Conservation (phyloP, 2,329 filamentous ascomycete genomes). For the Colletotrichum liriopes region DNA sequence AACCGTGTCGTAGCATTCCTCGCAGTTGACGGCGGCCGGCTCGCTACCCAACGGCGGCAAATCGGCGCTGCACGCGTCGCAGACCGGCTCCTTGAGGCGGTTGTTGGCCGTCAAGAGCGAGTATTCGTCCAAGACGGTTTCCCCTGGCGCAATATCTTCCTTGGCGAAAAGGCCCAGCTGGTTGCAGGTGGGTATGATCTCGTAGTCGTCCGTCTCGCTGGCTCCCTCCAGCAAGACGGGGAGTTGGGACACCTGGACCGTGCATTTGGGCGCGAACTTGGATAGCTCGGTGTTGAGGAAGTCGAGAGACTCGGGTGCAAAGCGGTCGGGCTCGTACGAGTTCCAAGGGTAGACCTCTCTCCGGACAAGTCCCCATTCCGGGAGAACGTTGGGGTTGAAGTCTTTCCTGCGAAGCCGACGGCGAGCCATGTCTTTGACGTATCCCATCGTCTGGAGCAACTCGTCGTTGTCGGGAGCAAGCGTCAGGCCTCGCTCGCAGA, state of each 20-base stretch:
- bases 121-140: slow-evolving; percentile 84
- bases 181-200: slow-evolving; percentile 72
- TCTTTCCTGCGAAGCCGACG: slow-evolving; percentile 63
- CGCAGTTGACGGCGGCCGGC: slow-evolving; percentile 67
- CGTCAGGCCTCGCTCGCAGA: slow-evolving; percentile 74
- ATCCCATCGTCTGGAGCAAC: slow-evolving; percentile 67
- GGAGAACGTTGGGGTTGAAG: slow-evolving; percentile 70
- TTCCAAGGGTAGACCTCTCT: slow-evolving; percentile 82
- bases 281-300: slow-evolving; percentile 81
- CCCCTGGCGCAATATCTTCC: slow-evolving; percentile 82
- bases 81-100: slow-evolving; percentile 86
- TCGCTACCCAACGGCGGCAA: slow-evolving; percentile 73
- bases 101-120: slow-evolving; percentile 92
- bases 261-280: slow-evolving; percentile 83
- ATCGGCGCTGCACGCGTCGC: slow-evolving; percentile 87
- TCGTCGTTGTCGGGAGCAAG: slow-evolving; percentile 69
- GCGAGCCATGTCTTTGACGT: slow-evolving; percentile 68
- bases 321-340: slow-evolving; percentile 77
- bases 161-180: slow-evolving; percentile 94
- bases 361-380: slow-evolving; percentile 79
- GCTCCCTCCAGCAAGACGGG: slow-evolving; percentile 77
- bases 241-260: slow-evolving; percentile 82
- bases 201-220: slow-evolving; percentile 64
- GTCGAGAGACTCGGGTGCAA: slow-evolving; percentile 77
- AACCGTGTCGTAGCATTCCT: slow-evolving; percentile 76